Evolutionary conservation across 805 yeast genomes (phyloP).

Genomic region (Candida awuae): DNA sequence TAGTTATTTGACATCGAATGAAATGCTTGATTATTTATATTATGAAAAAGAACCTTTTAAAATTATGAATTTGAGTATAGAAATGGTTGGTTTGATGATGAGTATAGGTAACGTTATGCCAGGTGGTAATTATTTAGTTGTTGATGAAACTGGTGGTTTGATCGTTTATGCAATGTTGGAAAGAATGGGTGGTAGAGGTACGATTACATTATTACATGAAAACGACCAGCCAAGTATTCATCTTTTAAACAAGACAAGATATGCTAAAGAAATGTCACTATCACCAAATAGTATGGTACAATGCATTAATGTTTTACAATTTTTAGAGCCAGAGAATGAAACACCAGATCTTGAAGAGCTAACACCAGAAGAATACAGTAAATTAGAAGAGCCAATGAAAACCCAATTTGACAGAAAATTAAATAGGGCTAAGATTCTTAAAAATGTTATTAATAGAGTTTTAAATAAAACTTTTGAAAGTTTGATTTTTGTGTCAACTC

Average conservation of each 20-base stretch:
- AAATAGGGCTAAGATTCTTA: conserved; percentile 46
- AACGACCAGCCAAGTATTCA: conserved; percentile 86
- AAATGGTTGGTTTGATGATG: conserved; percentile 69
- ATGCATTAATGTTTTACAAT: conserved; percentile 63
- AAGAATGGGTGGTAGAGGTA: conserved; percentile 74
- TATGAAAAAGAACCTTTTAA: conserved; percentile 66
- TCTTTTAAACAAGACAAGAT: conserved; percentile 59
- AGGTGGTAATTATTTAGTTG: conserved; percentile 79
- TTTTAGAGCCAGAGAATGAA: conserved; percentile 66
- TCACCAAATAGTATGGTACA: conserved; percentile 34
- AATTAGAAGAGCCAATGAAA: conserved; percentile 50
- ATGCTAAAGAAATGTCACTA: conserved; percentile 40
- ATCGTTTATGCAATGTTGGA: conserved; percentile 79
- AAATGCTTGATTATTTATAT: conserved; percentile 58
- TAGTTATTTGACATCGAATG: conserved; percentile 63
- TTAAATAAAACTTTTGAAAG: conserved; percentile 60
- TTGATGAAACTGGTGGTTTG: conserved; percentile 96
- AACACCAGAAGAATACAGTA: conserved; percentile 44
- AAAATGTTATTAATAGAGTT: conserved; percentile 43
- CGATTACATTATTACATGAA: conserved; percentile 72
- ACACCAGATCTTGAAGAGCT: conserved; percentile 36
- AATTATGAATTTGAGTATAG: conserved; percentile 77
- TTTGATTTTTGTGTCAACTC: conserved; percentile 61
- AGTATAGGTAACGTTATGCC: conserved; percentile 77
- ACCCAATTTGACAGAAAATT: conserved; percentile 61